Evolutionary conservation across 2,329 filamentous ascomycete genomes (phyloP).

Genomic region (Microdochium trichocladiopsis): DNA sequence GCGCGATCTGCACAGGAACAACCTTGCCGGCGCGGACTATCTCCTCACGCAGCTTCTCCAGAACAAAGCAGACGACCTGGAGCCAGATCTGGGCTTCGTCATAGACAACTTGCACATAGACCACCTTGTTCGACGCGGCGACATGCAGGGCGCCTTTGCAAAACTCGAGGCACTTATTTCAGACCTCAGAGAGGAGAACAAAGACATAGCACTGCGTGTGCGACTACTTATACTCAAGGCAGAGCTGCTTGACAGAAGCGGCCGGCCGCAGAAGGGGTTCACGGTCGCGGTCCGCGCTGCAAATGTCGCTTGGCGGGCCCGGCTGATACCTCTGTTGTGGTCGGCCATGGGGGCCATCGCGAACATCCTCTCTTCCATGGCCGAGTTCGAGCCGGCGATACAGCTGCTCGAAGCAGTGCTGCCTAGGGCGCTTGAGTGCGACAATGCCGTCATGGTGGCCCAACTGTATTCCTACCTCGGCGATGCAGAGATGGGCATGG

Average conservation of each 20-base stretch:
- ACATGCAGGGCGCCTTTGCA: constrained; percentile 37
- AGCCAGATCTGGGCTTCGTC: constrained; percentile 43
- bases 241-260: constrained; percentile 59
- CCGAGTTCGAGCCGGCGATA: constrained; percentile 62
- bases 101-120: constrained; percentile 47
- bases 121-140: constrained; percentile 38
- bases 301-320: constrained; percentile 62
- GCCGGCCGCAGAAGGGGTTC: constrained; percentile 67
- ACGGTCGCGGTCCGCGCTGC: constrained; percentile 70
- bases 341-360: constrained; percentile 61
- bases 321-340: constrained; percentile 65
- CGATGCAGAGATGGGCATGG: constrained; percentile 73
- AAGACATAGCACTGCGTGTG: constrained; percentile 57
- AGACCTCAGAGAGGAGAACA: constrained; percentile 34
- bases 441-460: constrained; percentile 54
- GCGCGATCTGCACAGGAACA: constrained; percentile 50
- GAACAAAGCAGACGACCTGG: constrained; percentile 39
- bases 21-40: constrained; percentile 42
- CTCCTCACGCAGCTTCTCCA: constrained; percentile 46
- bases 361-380: constrained; percentile 60
- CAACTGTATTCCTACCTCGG: constrained; percentile 63
- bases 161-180: constrained; percentile 38
- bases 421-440: constrained; percentile 69
- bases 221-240: constrained; percentile 68
- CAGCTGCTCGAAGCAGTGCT: constrained; percentile 62